Evolutionary conservation across 2,329 filamentous ascomycete genomes (phyloP), one percentile per base, ranked within the genome.

Genomic region (Hypomyces perniciosus): DNA sequence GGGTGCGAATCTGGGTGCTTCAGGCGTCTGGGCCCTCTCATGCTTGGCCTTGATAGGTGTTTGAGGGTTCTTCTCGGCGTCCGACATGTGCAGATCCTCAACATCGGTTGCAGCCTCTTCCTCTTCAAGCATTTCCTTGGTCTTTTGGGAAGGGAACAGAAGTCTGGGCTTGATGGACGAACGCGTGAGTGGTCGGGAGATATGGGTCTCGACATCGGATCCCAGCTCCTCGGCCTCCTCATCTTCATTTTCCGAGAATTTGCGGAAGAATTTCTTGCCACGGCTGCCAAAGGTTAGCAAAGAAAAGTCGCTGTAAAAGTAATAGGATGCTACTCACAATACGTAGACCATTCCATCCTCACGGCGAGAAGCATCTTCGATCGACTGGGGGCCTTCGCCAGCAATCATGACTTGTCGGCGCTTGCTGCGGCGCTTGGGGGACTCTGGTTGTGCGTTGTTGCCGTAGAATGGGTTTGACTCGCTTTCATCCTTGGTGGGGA

Each of bases 251-350:
- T 73, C 70, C 6, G 72, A 67, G 58, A 85, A 89, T 62, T 84
- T 86, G 66, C 84, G 83, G 71, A 89, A 90, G 51, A 88, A 75
- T 64, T 83, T 88, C 74, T 86, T 89, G 65, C 88, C 88, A 60
- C 88, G 88, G 74, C 86, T 90, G 54, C 4, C n/a, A 40, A 20
- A 31, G 43, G 53, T 39, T 27, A 28, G 39, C 42, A 50, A 41
- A 48, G 35, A 33, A 34, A 35, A 31, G 31, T 13, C 50, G 31
- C 2, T 5, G 20, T 20, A 20, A 20, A 30, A 48, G 6, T 6
- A 5, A 20, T 28, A 41, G 57, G 12, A 28, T 8, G 20, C 20
- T 34, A 84, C 86, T 78, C 77, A 90, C 86, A 92, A 92, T 9
- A 84, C 78, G 60, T 84, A 89, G 54, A 90, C 73, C 62, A 90